phyloP scores from a whole-genome alignment of 805 yeast species.

The Geotrichum ghanense region DNA sequence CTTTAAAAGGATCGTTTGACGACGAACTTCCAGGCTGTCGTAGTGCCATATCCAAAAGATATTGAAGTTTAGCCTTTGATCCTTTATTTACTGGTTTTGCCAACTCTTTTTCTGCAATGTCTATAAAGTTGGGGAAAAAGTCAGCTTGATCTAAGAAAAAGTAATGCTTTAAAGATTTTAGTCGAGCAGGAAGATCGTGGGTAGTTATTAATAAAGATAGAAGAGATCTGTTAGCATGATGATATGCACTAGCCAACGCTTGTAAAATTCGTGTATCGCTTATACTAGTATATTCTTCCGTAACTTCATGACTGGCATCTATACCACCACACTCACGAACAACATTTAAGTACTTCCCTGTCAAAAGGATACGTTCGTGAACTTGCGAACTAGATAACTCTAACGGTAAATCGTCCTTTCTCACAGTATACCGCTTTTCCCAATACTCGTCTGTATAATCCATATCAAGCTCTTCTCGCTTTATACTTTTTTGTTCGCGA shows the following conservation, averaged over 20 bases:
- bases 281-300: constrained; percentile 23
- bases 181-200: constrained; percentile 37
- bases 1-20: constrained; percentile 26
- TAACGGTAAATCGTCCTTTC: constrained; percentile 63
- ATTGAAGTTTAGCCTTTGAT: constrained; percentile 25
- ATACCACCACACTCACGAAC: constrained; percentile 47
- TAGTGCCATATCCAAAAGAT: constrained; percentile 27
- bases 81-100: constrained; percentile 27
- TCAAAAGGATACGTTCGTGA: constrained; percentile 55
- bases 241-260: constrained; percentile 49
- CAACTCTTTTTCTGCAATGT: constrained; percentile 40
- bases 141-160: constrained; percentile 46
- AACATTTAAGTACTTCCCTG: constrained; percentile 79
- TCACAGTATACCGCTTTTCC: constrained; percentile 50
- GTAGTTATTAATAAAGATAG: constrained; percentile 49
- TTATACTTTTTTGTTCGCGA: constrained; percentile 25
- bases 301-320: constrained; percentile 24
- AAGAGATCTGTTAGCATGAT: constrained; percentile 53
- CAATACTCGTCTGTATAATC: constrained; percentile 30
- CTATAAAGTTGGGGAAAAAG: constrained; percentile 42
- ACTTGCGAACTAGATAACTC: constrained; percentile 44
- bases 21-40: constrained; percentile 31
- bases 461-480: constrained; percentile 17
- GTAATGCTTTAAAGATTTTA: constrained; percentile 41
- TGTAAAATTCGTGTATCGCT: constrained; percentile 38